A percentile compares a stretch with the other conserved stretches of the same genome.
Conservation (phyloP, 108 stramenopile species). For the Fragilaria radians region DNA sequence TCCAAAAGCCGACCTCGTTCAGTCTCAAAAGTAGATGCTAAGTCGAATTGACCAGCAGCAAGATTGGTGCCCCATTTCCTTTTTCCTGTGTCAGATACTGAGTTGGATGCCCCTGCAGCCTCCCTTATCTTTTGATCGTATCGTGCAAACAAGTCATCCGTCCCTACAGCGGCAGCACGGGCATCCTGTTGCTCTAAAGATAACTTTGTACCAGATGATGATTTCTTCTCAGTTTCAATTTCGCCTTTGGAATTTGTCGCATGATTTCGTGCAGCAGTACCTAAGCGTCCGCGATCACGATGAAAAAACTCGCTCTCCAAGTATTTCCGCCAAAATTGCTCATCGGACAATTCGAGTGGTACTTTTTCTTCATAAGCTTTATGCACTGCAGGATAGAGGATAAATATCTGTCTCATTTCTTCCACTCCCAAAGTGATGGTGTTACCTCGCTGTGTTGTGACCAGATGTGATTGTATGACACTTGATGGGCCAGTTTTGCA, state of each 20-base stretch:
- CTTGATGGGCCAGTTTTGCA: conserved; percentile 43
- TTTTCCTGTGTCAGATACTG: conserved; percentile 3
- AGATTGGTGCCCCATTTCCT: conserved; percentile 45
- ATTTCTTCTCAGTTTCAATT: conserved; percentile 17
- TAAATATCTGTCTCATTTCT: conserved; percentile 88
- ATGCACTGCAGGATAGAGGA: conserved; percentile 87
- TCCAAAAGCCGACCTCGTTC: conserved; percentile 75
- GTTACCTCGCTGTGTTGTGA: conserved; percentile 26
- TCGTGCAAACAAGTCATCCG: conserved; percentile 76
- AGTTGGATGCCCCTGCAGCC: conserved; percentile 1
- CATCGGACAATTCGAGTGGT: conserved; percentile 76
- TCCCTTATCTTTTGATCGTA: conserved; percentile 59
- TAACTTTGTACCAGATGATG: conserved; percentile 14
- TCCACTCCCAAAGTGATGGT: conserved; percentile 49
- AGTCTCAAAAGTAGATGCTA: conserved; percentile 73
- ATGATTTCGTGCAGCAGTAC: conserved; percentile 37
- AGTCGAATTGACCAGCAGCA: conserved; percentile 81
- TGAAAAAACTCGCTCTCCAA: conserved; percentile 85
- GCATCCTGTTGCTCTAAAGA: conserved; percentile 49
- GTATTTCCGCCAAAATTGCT: conserved; percentile 87
- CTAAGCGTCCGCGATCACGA: conserved; percentile 77
- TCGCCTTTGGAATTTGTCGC: conserved; percentile 18
- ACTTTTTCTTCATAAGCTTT: conserved; percentile 90
- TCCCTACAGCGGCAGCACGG: conserved; percentile 72
- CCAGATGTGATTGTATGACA: conserved; percentile 61